Percentiles rank a stretch among this genome's conserved stretches.
Evolutionary conservation across 2,329 filamentous ascomycete genomes (phyloP).

Genomic region (Diaporthe longicolla): DNA sequence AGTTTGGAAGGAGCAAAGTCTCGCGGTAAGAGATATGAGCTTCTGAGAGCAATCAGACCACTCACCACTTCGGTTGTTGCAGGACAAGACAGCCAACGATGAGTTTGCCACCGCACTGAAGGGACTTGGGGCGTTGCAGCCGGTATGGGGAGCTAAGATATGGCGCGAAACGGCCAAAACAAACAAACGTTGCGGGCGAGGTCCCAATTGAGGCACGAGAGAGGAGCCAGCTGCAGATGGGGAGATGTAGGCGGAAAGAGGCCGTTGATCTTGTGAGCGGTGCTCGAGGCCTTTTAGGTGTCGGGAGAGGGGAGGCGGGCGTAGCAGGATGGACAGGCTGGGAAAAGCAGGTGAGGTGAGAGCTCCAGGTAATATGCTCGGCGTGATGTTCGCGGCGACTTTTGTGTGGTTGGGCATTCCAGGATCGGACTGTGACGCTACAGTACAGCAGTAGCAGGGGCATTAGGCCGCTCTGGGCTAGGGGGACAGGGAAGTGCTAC

Average conservation of each 20-base stretch:
- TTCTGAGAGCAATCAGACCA: neutral
- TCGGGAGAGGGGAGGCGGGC: slow-evolving; percentile 31
- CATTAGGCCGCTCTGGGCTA: slow-evolving; percentile 33
- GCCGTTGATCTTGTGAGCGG: slow-evolving; percentile 27
- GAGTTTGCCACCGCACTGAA: neutral
- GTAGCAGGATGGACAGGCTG: slow-evolving; percentile 9
- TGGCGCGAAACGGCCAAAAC: neutral
- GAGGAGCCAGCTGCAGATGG: slow-evolving; percentile 7
- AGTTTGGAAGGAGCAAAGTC: neutral
- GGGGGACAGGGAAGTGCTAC: slow-evolving; percentile 31
- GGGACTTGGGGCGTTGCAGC: slow-evolving; percentile 1
- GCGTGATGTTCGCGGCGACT: slow-evolving; percentile 36
- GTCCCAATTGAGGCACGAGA: slow-evolving; percentile 14
- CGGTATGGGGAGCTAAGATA: slow-evolving; percentile 8
- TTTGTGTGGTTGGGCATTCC: slow-evolving; percentile 37
- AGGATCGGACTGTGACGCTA: slow-evolving; percentile 30
- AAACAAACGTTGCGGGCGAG: neutral
- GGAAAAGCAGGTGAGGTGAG: slow-evolving; percentile 35
- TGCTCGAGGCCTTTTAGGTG: slow-evolving; percentile 20
- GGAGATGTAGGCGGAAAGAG: neutral
- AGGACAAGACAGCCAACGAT: neutral
- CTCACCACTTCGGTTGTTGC: slow-evolving; percentile 6
- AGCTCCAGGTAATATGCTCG: slow-evolving; percentile 38
- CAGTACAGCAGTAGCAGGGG: slow-evolving; percentile 31
- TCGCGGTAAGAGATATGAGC: neutral